Conservation (phyloP, 2,329 filamentous ascomycete species). For the Pestalotiopsis sp. region DNA sequence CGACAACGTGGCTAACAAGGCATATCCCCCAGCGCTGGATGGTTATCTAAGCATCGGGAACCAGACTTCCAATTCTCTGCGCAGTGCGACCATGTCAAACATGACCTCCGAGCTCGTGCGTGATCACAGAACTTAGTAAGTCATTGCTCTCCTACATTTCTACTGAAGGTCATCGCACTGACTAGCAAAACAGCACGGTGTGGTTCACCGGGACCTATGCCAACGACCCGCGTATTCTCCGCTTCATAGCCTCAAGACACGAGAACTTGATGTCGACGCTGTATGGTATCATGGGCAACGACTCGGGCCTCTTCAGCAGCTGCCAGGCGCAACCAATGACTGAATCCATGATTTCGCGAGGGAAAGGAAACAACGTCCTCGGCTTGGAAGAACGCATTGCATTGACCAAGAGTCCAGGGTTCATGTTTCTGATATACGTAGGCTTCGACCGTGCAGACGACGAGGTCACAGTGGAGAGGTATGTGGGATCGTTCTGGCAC, state of each 20-base stretch:
- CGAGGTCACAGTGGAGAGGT: conserved; percentile 29
- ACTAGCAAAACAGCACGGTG: neutral
- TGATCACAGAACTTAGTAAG: conserved; percentile 2
- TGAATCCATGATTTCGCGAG: conserved; percentile 35
- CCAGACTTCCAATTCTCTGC: conserved; percentile 12
- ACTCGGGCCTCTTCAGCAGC: conserved; percentile 34
- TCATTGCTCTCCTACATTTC: neutral
- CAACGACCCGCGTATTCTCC: conserved; percentile 31
- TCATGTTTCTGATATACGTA: conserved; percentile 33
- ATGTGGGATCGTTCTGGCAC: conserved; percentile 29
- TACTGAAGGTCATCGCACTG: neutral
- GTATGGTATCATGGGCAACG: conserved; percentile 24
- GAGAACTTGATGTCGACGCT: conserved; percentile 36
- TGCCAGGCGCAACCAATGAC: conserved; percentile 40
- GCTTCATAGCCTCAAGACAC: conserved; percentile 40
- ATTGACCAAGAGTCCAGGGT: conserved; percentile 24
- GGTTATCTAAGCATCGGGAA: conserved; percentile 16
- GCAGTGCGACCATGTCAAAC: conserved; percentile 10
- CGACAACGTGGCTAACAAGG: conserved; percentile 13
- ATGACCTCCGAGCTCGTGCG: conserved; percentile 15
- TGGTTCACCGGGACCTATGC: conserved; percentile 20
- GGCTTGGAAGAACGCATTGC: conserved; percentile 34
- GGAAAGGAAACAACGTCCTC: conserved; percentile 42
- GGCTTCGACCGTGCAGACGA: conserved; percentile 32
- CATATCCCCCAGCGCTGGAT: conserved; percentile 15